A percentile compares a stretch with the other conserved stretches of the same genome.
These are phyloP conservation scores for Chlorociboria aeruginascens DNA, from an alignment of 495 filamentous ascomycete genomes.

Conservation along the genomic window DNA sequence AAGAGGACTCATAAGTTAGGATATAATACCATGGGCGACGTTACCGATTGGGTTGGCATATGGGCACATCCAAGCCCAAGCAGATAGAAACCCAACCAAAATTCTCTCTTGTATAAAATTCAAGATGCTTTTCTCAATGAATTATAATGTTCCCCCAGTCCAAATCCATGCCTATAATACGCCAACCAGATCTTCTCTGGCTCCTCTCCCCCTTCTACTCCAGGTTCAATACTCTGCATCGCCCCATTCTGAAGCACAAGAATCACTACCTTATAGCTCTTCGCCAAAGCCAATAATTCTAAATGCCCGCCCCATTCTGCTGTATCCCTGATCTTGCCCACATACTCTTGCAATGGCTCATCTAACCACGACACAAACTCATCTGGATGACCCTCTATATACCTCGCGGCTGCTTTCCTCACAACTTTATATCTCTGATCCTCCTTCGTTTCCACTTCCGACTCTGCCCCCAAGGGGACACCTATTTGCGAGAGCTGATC, in stretches of 20 bases:
- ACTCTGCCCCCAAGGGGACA: constrained; percentile 25
- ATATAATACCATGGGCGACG: constrained; percentile 33
- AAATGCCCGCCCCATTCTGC: constrained; percentile 96
- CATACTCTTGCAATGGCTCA: constrained; percentile 63
- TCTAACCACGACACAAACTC: constrained; percentile 66
- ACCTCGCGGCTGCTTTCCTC: constrained; percentile 42
- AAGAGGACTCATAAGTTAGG: constrained; percentile 52
- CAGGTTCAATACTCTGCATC: constrained; percentile 60
- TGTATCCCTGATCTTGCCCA: constrained; percentile 67
- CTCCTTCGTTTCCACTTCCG: constrained; percentile 14
- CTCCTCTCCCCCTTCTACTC: constrained; percentile 13
- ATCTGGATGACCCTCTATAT: constrained; percentile 37
- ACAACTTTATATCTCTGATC: constrained; percentile 38
- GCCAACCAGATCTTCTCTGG: constrained; percentile 69
- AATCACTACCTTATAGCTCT: constrained; percentile 70
- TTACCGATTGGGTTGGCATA: constrained; percentile 47
- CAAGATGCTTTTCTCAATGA: constrained; percentile 46
- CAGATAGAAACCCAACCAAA: constrained; percentile 1
- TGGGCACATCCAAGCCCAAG: constrained; percentile 25
- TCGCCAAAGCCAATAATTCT: constrained; percentile 76
- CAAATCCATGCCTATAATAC: constrained; percentile 88
- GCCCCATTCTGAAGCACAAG: constrained; percentile 76
- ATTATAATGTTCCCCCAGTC: constrained; percentile 95
- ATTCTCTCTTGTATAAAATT: background rate
- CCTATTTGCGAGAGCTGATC: constrained; percentile 52